A percentile compares a stretch with the other conserved stretches of the same genome.
Conservation (phyloP, 441 rosid genomes). For the Adansonia gregorii region DNA sequence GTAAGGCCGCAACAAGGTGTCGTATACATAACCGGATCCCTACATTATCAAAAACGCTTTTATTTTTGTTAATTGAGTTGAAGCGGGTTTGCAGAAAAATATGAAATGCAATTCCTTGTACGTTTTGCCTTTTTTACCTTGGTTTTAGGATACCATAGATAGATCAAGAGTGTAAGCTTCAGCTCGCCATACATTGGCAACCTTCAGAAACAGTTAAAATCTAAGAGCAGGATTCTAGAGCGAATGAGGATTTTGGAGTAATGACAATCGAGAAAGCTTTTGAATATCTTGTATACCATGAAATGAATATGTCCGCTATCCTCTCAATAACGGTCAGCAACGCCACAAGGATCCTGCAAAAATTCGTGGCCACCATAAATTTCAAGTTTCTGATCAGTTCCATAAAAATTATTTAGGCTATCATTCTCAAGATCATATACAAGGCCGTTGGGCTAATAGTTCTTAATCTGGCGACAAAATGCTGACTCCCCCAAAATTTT, state of each 20-base stretch:
- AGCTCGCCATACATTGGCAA: conserved; percentile 67
- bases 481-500: too few relatives aligned
- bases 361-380: not conserved
- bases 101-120: not conserved
- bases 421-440: not conserved
- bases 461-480: too few relatives aligned
- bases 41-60: not conserved
- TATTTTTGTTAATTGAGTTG: not conserved
- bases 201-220: conserved; percentile 46
- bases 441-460: not conserved
- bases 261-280: not conserved
- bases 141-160: conserved; percentile 52
- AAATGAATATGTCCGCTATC: conserved; percentile 54
- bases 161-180: conserved; percentile 59
- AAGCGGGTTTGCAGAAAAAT: not conserved
- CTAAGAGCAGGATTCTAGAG: not conserved
- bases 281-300: conserved; percentile 52
- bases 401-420: too few relatives aligned
- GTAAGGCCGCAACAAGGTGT: conserved; percentile 49
- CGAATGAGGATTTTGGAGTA: not conserved
- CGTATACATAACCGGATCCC: too few relatives aligned
- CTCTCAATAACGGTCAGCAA: conserved; percentile 68
- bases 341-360: conserved; percentile 76
- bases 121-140: conserved; percentile 36
- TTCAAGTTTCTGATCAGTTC: not conserved